Base-by-base conservation (phyloP, 2,329 filamentous ascomycete genomes). In the Claviceps digitariae region DNA sequence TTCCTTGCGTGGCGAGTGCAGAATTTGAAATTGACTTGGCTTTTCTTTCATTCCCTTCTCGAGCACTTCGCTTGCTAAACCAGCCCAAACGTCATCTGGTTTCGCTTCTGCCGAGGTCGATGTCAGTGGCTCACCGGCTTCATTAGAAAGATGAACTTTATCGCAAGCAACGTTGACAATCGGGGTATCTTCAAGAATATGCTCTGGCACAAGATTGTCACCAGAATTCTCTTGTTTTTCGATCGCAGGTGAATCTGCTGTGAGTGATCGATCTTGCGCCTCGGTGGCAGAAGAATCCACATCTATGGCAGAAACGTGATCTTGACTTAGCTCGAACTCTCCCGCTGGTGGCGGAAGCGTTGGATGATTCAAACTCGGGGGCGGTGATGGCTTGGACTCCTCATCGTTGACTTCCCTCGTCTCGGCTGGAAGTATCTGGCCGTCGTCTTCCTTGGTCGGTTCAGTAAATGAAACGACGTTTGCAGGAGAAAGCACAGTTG, bases 351-450 rank as follows among this genome's bases (percentile, higher is more conserved):
- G 7, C 6, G 43, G 13, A 17, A 20, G 29, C 21, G 15, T 23
- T 21, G 48, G 34, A 27, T 52, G 49, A 21, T 50, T 47, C 25
- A 38, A 36, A 4, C 48, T 15, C n/a, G 47, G 43, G 9, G 34
- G 8, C 2, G 25, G n/a, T 15, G 29, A 27, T 52, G 50, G 65
- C 61, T 57, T 59, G 27, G 4, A 34, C 21, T 58, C 59, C 46
- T 58, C 66, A 58, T 63, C 66, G 61, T 67, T 67, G 60, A 63
- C 66, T 63, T 67, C 71, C 63, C 64, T 69, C 62, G 54, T 58
- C 52, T 61, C 54, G 49, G 25, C 40, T 10, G 56, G 54, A 15
- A 56, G 25, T 12, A 52, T 52, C 57, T 58, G 58, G 20, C 56
- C 52, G n/a, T 61, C 56, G n/a, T 57, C 58, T 12, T 53, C 54